Evolutionary conservation across 2,329 filamentous ascomycete genomes (phyloP).

Genomic region (Sordariomycetes sp.): DNA sequence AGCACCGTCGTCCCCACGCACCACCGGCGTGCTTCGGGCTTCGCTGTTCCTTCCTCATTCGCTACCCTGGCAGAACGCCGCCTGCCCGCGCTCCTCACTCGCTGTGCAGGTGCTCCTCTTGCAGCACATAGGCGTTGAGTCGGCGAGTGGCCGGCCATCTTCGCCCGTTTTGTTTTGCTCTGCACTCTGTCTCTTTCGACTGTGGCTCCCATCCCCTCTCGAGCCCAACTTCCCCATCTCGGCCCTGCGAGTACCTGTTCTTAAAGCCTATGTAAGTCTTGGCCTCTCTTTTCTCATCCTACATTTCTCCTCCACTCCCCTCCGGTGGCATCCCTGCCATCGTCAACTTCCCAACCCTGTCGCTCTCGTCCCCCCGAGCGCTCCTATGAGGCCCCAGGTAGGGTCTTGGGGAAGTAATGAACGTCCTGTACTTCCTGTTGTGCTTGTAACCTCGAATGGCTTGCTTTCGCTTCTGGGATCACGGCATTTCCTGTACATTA

Average conservation of each 20-base stretch:
- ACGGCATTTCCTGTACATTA: background rate
- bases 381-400: slow-evolving; percentile 18
- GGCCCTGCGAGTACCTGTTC: background rate
- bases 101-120: slow-evolving; percentile 1
- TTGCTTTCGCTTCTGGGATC: background rate
- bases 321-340: slow-evolving; percentile 3
- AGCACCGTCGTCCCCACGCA: background rate
- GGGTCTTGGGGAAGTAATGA: slow-evolving; percentile 17
- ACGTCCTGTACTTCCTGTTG: background rate
- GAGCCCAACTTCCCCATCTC: slow-evolving; percentile 2
- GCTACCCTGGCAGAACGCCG: background rate
- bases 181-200: background rate
- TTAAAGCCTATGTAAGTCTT: background rate
- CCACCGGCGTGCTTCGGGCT: background rate
- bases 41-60: slow-evolving; percentile 4
- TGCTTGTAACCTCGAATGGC: background rate
- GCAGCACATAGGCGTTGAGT: slow-evolving; percentile 3
- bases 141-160: slow-evolving; percentile 1
- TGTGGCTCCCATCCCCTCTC: background rate
- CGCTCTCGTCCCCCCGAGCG: slow-evolving; percentile 9
- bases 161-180: background rate
- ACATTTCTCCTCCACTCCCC: slow-evolving; percentile 7
- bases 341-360: slow-evolving; percentile 8
- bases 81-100: background rate
- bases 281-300: slow-evolving; percentile 8